Base-by-base conservation (phyloP, 208 protist species). In the Trypanosoma rangeli region DNA sequence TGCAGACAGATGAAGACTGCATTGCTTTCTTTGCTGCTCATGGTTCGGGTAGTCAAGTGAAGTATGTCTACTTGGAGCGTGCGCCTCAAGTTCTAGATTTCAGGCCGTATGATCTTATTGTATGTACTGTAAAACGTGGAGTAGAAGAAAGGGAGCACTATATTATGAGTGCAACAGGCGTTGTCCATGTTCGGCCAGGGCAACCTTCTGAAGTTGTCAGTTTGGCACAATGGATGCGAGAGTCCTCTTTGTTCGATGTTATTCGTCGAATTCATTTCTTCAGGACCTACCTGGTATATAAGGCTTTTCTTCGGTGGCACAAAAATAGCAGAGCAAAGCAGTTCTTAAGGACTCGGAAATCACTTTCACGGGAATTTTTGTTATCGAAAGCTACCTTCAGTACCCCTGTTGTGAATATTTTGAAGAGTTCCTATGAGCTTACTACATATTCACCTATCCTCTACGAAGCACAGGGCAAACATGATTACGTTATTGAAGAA, bases 11-110 rank as follows among this genome's bases (percentile, higher is more conserved):
- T 37, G 94, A 98, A 66, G 95, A 98, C 58, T 94, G 86, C 35
- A 87, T 98, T 62, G 84, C 94, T 10, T 98, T 98, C 75, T 98
- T 98, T 80, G 93, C 93, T 10, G 82, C 88, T 26, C 76, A 94
- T 73, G 92, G 94, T 39, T 93, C 85, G 65, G 81, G 64, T 26
- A 96, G 83, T 12, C 80, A 88, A 35, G 81, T 98, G 15, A 98
- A 98, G 77, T 98, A 97, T 68, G 87, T 98, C 22, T 92, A 98
- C 31, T 78, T 97, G 33, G 98, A 97, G 42, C 82, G 79, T 22
- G 84, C 81, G 0, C 80, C 82, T 26, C 82, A 83, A 29, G 71
- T 73, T 0, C 67, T 97, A 7, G 83, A 94, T 49, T 98, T 97
- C 60, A 83, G 92, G 42, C 97, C 97, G 5, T 98, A 98, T 73